Evolutionary conservation across 1,139 yeast genomes (phyloP), one percentile per base, ranked within the genome.

Genomic region (Magnusiomyces tetraspermus): DNA sequence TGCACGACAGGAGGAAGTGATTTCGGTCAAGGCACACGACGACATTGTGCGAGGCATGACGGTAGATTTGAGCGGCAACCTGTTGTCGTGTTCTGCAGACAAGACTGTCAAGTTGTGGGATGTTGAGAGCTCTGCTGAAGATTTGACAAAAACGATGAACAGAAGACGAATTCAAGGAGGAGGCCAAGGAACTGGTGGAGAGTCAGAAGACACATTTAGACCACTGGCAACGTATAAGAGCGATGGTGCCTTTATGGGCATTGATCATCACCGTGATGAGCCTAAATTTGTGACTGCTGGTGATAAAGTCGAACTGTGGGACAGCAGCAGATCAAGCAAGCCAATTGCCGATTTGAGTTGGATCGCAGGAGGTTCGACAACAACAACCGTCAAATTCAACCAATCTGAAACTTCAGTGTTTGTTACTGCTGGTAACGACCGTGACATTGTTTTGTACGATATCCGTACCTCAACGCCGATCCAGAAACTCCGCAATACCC

Each of bases 391-490:
- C 47, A 82, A 82, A 63, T 92, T 92, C 71, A 94, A 92, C 68
- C 83, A 82, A 67, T 86, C 96, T 0, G 97, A 94, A 66, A 85
- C 96, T 2, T 85, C 89, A 50, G 76, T 94, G 15, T 69, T 94
- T 49, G 97, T 97, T 28, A 82, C 95, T 57, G 82, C 96, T 1
- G 98, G 98, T 4, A 80, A 90, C 50, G 98, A 92, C 67, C 85
- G 95, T 61, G 85, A 96, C 1, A 76, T 92, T 53, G 92, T 92
- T 1, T 72, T 94, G 49, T 92, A 94, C 68, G 99, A 94, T 68
- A 75, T 88, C 52, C 79, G 98, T 62, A 88, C 97, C n/a, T 82
- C 85, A 62, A 78, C 95, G 1, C 96, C 98, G 13, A 81, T 94
- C 2, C 97, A 94, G 67, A 90, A 89, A 67, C 80, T 92, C 56